Conservation (phyloP, 345 rosid genomes). For the Anacardium occidentale region DNA sequence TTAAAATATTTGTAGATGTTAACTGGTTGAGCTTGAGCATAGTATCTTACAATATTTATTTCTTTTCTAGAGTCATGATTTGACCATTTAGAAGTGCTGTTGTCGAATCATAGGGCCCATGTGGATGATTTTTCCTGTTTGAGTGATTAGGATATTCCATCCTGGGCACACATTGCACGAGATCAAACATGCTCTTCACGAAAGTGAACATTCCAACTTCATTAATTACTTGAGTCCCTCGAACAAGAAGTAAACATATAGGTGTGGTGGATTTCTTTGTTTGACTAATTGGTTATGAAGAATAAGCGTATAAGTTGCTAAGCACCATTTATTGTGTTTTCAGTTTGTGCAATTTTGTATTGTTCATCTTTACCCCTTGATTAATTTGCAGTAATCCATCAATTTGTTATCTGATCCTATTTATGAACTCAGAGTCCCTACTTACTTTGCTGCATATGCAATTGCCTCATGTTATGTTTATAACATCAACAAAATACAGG, state of each 20-base stretch:
- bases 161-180: not conserved
- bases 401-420: not conserved
- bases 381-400: not conserved
- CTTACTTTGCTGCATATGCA: not conserved
- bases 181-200: not conserved
- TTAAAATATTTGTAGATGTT: not conserved
- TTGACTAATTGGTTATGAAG: not conserved
- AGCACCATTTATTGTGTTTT: not conserved
- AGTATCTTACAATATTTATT: not conserved
- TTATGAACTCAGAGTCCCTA: not conserved
- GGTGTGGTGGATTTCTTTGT: not conserved
- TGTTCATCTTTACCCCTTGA: not conserved
- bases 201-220: not conserved
- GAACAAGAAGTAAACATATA: not conserved
- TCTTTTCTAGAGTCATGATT: not conserved
- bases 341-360: not conserved
- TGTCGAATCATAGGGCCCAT: not conserved
- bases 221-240: not conserved
- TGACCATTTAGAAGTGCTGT: not conserved
- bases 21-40: not conserved
- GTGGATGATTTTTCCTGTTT: not conserved
- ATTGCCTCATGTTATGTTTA: not conserved
- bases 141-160: not conserved
- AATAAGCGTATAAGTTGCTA: not conserved
- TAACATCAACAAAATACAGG: conserved; percentile 34